A percentile compares a stretch with the other conserved stretches of the same genome.
phyloP scores from a whole-genome alignment of 305 asterid species.

The Fraxinus sp. region DNA sequence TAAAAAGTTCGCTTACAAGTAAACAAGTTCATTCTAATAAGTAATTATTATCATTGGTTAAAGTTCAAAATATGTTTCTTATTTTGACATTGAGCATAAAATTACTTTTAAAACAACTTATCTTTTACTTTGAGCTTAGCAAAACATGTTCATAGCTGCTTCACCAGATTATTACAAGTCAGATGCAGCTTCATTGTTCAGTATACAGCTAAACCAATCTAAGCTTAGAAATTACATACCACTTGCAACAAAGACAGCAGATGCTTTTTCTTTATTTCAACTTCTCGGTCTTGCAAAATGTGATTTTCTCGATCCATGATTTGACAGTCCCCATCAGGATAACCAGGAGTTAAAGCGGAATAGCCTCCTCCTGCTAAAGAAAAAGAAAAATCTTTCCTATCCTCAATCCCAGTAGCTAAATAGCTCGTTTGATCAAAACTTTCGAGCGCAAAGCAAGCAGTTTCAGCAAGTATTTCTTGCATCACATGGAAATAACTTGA shows the following conservation, averaged over 20 bases:
- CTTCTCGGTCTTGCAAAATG: slow-evolving; percentile 28
- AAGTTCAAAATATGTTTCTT: neutral
- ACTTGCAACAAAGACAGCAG: slow-evolving; percentile 60
- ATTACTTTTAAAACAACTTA: neutral
- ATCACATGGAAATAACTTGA: slow-evolving; percentile 59
- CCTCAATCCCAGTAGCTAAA: slow-evolving; percentile 25
- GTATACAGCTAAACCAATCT: neutral
- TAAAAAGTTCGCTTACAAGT: neutral
- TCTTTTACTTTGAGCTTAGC: neutral
- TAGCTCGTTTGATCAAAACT: slow-evolving; percentile 28
- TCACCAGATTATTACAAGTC: neutral
- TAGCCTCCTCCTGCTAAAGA: slow-evolving; percentile 27
- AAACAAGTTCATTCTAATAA: neutral
- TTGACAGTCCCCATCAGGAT: slow-evolving; percentile 20
- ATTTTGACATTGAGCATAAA: neutral
- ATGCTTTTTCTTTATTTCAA: slow-evolving; percentile 55
- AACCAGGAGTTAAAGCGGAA: slow-evolving; percentile 22
- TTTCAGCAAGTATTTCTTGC: slow-evolving; percentile 80
- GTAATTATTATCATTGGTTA: neutral
- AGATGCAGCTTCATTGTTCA: neutral
- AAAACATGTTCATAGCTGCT: neutral
- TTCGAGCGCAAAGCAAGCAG: slow-evolving; percentile 57
- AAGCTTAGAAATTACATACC: slow-evolving; percentile 36
- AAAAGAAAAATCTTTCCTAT: slow-evolving; percentile 17
- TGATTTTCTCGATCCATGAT: slow-evolving; percentile 25